Conservation (phyloP, 176 grass and related monocot species). For the Eragrostis nindensis region DNA sequence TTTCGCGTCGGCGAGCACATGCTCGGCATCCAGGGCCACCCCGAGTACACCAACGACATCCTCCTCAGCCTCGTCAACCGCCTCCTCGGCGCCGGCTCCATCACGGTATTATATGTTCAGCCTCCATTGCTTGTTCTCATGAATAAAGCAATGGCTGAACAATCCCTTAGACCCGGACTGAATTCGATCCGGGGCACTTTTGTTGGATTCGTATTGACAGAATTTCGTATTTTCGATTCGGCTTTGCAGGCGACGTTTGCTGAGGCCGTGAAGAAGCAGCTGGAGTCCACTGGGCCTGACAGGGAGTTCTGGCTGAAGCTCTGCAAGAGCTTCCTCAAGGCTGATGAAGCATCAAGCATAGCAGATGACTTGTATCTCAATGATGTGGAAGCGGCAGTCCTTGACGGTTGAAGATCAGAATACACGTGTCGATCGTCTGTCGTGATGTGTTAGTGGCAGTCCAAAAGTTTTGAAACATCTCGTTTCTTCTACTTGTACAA, state of each 20-base stretch:
- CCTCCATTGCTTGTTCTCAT: neutral
- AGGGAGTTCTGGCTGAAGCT: conserved; percentile 73
- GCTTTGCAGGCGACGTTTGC: conserved; percentile 45
- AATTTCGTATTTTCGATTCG: neutral
- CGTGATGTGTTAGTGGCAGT: too few species aligned
- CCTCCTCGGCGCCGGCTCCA: conserved; percentile 49
- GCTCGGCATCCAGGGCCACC: conserved; percentile 90
- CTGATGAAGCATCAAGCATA: conserved; percentile 13
- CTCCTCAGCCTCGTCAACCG: conserved; percentile 73
- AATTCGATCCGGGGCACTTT: neutral
- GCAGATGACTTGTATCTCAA: neutral
- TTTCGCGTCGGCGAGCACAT: conserved; percentile 64
- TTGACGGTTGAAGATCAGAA: too few species aligned
- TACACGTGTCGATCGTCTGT: too few species aligned
- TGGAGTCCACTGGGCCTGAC: conserved; percentile 66
- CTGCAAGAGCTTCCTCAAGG: conserved; percentile 87
- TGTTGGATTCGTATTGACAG: neutral
- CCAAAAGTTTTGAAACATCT: too few species aligned
- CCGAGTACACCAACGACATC: conserved; percentile 90
- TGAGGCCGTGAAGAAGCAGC: conserved; percentile 54
- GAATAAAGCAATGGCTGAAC: neutral
- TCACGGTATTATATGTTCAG: conserved; percentile 49
- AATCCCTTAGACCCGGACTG: neutral
- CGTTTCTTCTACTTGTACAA: too few species aligned
- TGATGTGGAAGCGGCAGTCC: too few species aligned